Percentiles rank a stretch among this genome's conserved stretches.
These are phyloP conservation scores for Chlamydomonas applanata DNA, from an alignment of 139 green algal species.

Conservation along the genomic window DNA sequence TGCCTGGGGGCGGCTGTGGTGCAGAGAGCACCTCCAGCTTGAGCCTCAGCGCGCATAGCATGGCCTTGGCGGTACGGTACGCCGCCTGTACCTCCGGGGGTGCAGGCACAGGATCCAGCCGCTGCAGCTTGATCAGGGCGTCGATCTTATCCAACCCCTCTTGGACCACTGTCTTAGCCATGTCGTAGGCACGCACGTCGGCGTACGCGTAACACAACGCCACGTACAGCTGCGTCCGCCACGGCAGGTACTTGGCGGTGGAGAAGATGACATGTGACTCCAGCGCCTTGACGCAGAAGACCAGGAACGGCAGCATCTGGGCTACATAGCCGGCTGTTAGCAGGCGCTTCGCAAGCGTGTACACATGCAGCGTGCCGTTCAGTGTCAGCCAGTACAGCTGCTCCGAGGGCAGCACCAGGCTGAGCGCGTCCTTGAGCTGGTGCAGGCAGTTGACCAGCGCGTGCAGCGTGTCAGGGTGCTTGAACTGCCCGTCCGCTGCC, in stretches of 20 bases:
- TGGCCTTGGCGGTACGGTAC: slow-evolving; percentile 27
- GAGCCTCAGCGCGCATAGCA: slow-evolving; percentile 38
- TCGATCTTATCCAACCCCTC: slow-evolving; percentile 41
- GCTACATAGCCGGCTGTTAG: slow-evolving; percentile 38
- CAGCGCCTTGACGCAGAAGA: slow-evolving; percentile 48
- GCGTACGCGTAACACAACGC: slow-evolving; percentile 31
- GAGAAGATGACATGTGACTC: slow-evolving; percentile 51
- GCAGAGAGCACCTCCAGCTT: slow-evolving; percentile 29
- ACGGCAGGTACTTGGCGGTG: slow-evolving; percentile 47
- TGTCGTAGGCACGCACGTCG: slow-evolving; percentile 13
- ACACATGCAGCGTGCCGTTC: slow-evolving; percentile 48
- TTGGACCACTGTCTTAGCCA: slow-evolving; percentile 12
- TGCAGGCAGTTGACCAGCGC: slow-evolving; percentile 25
- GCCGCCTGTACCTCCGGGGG: slow-evolving; percentile 33
- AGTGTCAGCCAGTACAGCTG: slow-evolving; percentile 57
- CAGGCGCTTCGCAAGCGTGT: slow-evolving; percentile 36
- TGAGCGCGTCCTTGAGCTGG: slow-evolving; percentile 32
- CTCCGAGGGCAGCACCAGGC: slow-evolving; percentile 37
- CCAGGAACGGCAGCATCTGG: slow-evolving; percentile 46
- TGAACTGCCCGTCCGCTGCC: slow-evolving; percentile 25
- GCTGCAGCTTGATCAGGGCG: slow-evolving; percentile 44
- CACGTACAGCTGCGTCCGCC: slow-evolving; percentile 47
- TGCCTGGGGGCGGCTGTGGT: background rate
- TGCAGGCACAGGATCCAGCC: slow-evolving; percentile 56
- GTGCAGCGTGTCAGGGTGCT: slow-evolving; percentile 38